These are phyloP conservation scores for Penicillium macrosclerotiorum DNA, from an alignment of 495 filamentous ascomycete genomes.

Conservation along the genomic window DNA sequence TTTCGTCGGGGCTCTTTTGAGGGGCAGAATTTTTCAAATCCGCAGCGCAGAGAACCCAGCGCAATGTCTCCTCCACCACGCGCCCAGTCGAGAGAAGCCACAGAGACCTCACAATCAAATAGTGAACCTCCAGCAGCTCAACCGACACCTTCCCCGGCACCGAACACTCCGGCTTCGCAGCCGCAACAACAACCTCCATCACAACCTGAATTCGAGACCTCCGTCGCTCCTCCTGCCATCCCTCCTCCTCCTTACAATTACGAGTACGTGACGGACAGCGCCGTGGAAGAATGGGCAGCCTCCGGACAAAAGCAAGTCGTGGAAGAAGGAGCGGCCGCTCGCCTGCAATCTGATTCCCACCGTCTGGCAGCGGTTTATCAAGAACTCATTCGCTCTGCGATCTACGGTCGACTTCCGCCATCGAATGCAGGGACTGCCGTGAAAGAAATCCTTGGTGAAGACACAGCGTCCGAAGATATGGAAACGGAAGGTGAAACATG, in stretches of 20 bases:
- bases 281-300: constrained; percentile 49
- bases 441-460: constrained; percentile 67
- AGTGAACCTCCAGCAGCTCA: constrained; percentile 17
- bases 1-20: constrained; percentile 33
- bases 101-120: constrained; percentile 26
- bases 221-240: constrained; percentile 16
- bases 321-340: constrained; percentile 48
- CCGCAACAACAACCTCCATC: constrained; percentile 20
- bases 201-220: constrained; percentile 14
- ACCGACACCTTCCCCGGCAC: constrained; percentile 26
- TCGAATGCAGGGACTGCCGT: constrained; percentile 69
- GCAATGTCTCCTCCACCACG: constrained; percentile 41
- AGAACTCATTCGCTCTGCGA: constrained; percentile 72
- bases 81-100: constrained; percentile 23
- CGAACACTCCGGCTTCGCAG: constrained; percentile 24
- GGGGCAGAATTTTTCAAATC: constrained; percentile 30
- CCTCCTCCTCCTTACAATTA: constrained; percentile 49
- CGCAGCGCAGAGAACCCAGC: constrained; percentile 28
- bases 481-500: constrained; percentile 30
- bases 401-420: constrained; percentile 65
- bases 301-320: constrained; percentile 46
- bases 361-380: constrained; percentile 73
- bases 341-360: constrained; percentile 61
- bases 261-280: constrained; percentile 54
- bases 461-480: constrained; percentile 41